Evolutionary conservation across 257 asterid genomes (phyloP).

Genomic region (Lycium barbarum): DNA sequence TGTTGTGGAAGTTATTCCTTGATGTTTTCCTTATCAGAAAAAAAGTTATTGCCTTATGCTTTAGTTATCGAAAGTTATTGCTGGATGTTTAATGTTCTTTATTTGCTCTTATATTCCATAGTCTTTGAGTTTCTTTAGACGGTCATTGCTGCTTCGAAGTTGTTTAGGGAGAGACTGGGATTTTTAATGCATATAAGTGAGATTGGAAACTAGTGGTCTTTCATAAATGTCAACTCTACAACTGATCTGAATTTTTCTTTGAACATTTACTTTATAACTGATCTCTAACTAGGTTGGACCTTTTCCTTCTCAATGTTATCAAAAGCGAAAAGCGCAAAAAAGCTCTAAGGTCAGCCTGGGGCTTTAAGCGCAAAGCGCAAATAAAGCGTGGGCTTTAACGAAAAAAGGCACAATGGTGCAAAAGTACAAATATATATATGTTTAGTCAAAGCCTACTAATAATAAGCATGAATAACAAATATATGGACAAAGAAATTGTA

Average conservation of each 20-base stretch:
- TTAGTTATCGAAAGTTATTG: background rate
- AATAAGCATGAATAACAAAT: too few relatives aligned
- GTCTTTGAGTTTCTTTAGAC: background rate
- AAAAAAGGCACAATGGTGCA: too few relatives aligned
- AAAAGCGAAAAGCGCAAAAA: too few relatives aligned
- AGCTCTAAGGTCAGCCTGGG: too few relatives aligned
- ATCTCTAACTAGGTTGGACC: background rate
- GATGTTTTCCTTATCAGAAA: background rate
- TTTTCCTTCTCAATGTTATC: background rate
- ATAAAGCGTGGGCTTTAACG: too few relatives aligned
- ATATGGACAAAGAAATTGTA: too few relatives aligned
- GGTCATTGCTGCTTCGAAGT: slow-evolving; percentile 5
- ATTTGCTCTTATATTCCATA: slow-evolving; percentile 8
- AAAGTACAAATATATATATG: too few relatives aligned
- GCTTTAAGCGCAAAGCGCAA: too few relatives aligned
- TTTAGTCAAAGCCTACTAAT: too few relatives aligned
- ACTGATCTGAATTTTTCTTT: background rate
- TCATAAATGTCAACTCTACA: background rate
- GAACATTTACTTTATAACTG: background rate
- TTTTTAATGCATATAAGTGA: slow-evolving; percentile 6
- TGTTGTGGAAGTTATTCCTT: background rate
- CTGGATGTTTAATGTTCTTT: background rate
- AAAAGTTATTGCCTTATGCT: background rate
- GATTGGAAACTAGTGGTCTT: background rate
- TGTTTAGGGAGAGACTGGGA: background rate